phyloP scores from a whole-genome alignment of 139 green algal species.

The Picochlorum sp. region DNA sequence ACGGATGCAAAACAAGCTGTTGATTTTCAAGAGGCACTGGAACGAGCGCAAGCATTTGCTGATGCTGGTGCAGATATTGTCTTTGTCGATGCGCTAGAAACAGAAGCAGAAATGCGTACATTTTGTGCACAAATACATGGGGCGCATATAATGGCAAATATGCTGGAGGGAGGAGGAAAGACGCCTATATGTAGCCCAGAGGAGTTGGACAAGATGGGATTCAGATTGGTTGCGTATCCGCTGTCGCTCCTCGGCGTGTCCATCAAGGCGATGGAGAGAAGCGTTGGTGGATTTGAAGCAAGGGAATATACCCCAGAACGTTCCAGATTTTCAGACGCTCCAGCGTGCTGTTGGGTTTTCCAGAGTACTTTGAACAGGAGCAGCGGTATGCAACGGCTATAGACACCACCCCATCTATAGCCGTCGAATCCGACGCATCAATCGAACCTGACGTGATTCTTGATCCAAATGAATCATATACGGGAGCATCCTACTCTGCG shows the following conservation, averaged over 20 bases:
- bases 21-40: conserved; percentile 66
- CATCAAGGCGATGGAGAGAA: conserved; percentile 60
- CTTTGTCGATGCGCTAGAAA: conserved; percentile 91
- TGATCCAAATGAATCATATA: conserved; percentile 8
- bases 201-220: conserved; percentile 76
- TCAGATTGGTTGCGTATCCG: conserved; percentile 81
- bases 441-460: conserved; percentile 12
- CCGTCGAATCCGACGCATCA: background rate
- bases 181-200: conserved; percentile 76
- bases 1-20: conserved; percentile 68
- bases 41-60: conserved; percentile 70
- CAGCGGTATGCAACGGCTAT: conserved; percentile 26
- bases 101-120: conserved; percentile 69
- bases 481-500: background rate
- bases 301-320: background rate
- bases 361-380: conserved; percentile 45
- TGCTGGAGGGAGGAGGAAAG: conserved; percentile 90
- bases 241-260: conserved; percentile 72
- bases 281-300: conserved; percentile 39
- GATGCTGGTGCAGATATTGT: conserved; percentile 87
- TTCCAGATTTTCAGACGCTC: conserved; percentile 24
- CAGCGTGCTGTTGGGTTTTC: conserved; percentile 50
- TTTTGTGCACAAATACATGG: conserved; percentile 35
- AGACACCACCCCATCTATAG: background rate
- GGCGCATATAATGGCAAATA: conserved; percentile 76